These are phyloP conservation scores for Chamaecyparis obtusa DNA, from an alignment of 75 land plant species.

Conservation along the genomic window DNA sequence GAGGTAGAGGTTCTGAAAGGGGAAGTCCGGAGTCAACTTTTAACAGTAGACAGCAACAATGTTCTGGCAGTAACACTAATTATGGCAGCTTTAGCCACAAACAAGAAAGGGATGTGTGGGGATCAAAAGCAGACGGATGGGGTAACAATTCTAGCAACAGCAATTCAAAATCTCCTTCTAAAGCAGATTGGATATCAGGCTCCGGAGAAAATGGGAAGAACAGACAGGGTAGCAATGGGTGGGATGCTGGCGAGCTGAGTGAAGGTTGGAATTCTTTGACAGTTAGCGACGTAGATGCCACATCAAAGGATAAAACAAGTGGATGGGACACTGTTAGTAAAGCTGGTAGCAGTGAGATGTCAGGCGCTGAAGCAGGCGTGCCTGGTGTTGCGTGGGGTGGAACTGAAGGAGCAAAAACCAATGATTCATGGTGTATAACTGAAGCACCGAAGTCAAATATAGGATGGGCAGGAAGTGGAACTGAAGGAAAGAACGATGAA, in stretches of 20 bases:
- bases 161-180: constrained; percentile 45
- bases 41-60: constrained; percentile 26
- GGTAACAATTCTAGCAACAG: constrained; percentile 38
- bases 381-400: background rate
- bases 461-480: background rate
- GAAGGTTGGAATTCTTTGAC: background rate
- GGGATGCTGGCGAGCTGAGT: background rate
- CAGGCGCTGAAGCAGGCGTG: background rate
- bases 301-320: background rate
- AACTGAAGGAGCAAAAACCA: background rate
- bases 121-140: constrained; percentile 24
- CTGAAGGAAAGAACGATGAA: background rate
- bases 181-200: constrained; percentile 31
- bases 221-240: background rate
- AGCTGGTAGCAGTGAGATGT: background rate
- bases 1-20: constrained; percentile 8
- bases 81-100: constrained; percentile 8
- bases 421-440: background rate
- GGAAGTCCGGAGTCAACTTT: background rate
- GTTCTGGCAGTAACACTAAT: constrained; percentile 16
- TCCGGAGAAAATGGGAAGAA: constrained; percentile 22
- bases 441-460: background rate
- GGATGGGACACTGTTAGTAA: background rate
- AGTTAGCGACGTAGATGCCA: background rate
- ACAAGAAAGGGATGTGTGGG: background rate